Base-by-base conservation (phyloP, 2,329 filamentous ascomycete species). In the Bertia moriformis region DNA sequence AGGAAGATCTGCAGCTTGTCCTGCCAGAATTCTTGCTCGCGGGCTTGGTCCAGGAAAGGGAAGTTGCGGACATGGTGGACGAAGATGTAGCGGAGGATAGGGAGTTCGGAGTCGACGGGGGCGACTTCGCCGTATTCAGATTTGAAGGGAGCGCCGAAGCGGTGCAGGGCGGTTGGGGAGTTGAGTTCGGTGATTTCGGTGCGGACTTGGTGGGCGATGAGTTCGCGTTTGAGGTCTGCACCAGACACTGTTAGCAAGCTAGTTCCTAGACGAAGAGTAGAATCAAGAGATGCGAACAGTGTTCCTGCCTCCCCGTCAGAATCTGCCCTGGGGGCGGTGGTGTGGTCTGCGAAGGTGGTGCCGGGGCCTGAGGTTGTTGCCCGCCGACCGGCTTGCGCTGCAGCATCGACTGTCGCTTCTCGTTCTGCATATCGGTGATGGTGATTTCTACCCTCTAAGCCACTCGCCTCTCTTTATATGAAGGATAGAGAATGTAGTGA, bases 11-110 rank as follows among this genome's bases (percentile, higher is more conserved):
- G 91, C 43, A 98, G 66, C 59, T 93, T 96, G 56, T 96, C 87
- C 63, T 98, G 91, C 91, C 91, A 98, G 53, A 98, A 98, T 61
- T 98, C 91, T 71, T 96, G 93, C 71, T 98, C 91, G 52, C 77
- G 82, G 17, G 91, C 91, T 67, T 93, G 86, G 60, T 98, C 87
- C 45, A 98, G 73, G 54, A 98, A 98, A 1, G 91, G 91, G 51
- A 98, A 98, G 51, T 96, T 93, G 52, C 91, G 86, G 43, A 98
- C 78, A 78, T 96, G 88, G 55, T 96, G 83, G 40, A 96, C 91
- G 56, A 98, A 98, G 53, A 98, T 94, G 63, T 91, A 96, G 47
- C 91, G 77, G 44, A 98, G 67, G 45, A 98, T 82, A 14, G 91
- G 91, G 18, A 98, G 69, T 50, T 96, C 89, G 2, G 88, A 95